Evolutionary conservation across 257 asterid species (phyloP), one percentile per base, ranked within the genome.

Genomic region (Nicotiana tabacum): DNA sequence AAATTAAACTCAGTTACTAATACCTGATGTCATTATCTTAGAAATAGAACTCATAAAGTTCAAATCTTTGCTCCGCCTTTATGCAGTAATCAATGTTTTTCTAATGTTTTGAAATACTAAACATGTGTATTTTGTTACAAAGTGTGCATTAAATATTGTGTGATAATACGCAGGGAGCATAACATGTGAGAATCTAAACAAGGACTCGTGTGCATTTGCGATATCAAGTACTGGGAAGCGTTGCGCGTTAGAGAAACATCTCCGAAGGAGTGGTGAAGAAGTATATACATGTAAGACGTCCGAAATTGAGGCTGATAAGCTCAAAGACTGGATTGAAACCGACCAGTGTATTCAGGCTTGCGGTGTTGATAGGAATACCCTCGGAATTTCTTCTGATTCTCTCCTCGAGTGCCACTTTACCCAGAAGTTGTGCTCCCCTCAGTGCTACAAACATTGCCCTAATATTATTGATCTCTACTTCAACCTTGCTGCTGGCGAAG

Each of bases 401-500:
- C 91, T 94, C 17, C 13, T 93, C 43, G 97, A 93, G 5, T 78
- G 92, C 80, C 88, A 43, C 5, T 93, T 94, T 60, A 87, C 89
- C 27, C 83, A 74, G 1, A 90, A 87, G 80, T 90, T 94, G 48
- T 94, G 98, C 89, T 93, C 98, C 21, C 13, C 88, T 13, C 82
- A 82, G 12, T 94, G 98, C 91, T 93, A 92, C n/a, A 33, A 2
- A 9, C 68, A 10, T 76, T 94, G 98, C 89, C 96, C 96, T 16
- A 94, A 93, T 87, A 81, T 94, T 16, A 85, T 90, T 29, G 97
- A 94, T 79, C 94, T 93, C 77, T 93, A 91, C 89, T 93, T 93
- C 93, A 93, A 89, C 83, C 97, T 93, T 37, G 98, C 97, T 18
- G 96, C 94, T 3, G 95, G 94, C 1, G 97, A 92, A 92, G 96